phyloP scores from a whole-genome alignment of 1,139 yeast species.

The Sugiyamaella grinbergsii region DNA sequence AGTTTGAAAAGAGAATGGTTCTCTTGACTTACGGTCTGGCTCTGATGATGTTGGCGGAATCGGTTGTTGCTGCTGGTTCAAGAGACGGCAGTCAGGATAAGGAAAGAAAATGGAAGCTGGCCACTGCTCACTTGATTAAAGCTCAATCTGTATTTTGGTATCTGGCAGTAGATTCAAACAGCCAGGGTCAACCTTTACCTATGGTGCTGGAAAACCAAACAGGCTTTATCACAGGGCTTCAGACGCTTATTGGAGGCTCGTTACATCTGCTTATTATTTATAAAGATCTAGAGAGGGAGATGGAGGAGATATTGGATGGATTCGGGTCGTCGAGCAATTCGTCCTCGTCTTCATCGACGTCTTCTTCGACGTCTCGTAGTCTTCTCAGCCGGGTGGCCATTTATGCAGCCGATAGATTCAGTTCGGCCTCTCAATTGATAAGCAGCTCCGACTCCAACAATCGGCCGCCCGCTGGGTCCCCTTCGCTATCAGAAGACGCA shows the following conservation, averaged over 20 bases:
- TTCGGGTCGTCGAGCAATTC: background rate
- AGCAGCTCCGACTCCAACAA: conserved; percentile 17
- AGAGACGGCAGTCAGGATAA: conserved; percentile 17
- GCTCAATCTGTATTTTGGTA: conserved; percentile 38
- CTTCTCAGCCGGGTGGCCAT: conserved; percentile 41
- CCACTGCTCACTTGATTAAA: conserved; percentile 36
- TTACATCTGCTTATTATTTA: conserved; percentile 37
- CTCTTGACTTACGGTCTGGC: conserved; percentile 39
- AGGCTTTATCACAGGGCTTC: conserved; percentile 33
- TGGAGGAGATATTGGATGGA: conserved; percentile 5
- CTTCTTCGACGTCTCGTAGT: conserved; percentile 33
- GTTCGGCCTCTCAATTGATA: conserved; percentile 35
- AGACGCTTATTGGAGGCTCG: conserved; percentile 38
- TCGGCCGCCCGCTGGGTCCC: conserved; percentile 16
- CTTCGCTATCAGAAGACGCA: background rate
- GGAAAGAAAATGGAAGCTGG: conserved; percentile 38
- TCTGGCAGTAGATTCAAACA: conserved; percentile 31
- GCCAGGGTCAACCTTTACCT: conserved; percentile 24
- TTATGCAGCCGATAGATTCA: conserved; percentile 41
- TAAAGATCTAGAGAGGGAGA: conserved; percentile 31
- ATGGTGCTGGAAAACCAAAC: conserved; percentile 34
- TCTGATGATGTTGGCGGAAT: conserved; percentile 32
- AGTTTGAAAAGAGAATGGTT: conserved; percentile 39
- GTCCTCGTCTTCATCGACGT: background rate
- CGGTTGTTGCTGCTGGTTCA: conserved; percentile 20